These are phyloP conservation scores for Dimargaris verticillata DNA, from an alignment of 192 early-diverging fungal species.

Conservation along the genomic window DNA sequence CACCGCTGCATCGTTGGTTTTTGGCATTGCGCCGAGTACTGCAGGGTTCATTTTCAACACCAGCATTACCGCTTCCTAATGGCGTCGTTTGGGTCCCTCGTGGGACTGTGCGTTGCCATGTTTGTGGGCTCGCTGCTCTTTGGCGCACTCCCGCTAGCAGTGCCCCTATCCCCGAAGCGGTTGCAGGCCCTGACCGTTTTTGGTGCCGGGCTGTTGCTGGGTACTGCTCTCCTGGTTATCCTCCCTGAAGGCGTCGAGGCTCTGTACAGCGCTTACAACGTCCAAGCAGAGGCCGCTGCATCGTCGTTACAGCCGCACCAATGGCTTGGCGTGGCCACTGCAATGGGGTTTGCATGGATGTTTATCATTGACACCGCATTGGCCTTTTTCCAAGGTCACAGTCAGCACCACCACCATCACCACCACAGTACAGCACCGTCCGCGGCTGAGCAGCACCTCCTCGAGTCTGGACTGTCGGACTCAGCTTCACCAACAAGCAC, in stretches of 20 bases:
- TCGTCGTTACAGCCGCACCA: constrained; percentile 21
- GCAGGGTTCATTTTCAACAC: too few relatives aligned
- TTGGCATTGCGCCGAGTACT: too few relatives aligned
- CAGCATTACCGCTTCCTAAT: not conserved
- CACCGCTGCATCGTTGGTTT: too few relatives aligned
- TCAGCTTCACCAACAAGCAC: constrained; percentile 8
- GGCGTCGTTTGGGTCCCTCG: not conserved
- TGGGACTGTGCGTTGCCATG: constrained; percentile 6
- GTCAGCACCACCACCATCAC: constrained; percentile 28
- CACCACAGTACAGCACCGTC: constrained; percentile 14
- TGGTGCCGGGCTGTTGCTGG: constrained; percentile 81
- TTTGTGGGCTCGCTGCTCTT: constrained; percentile 2
- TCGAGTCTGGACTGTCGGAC: constrained; percentile 4
- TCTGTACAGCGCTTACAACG: constrained; percentile 29
- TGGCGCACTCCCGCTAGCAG: not conserved
- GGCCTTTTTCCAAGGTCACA: not conserved
- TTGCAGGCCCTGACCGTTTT: constrained; percentile 26
- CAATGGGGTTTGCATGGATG: constrained; percentile 71
- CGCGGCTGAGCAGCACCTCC: not conserved
- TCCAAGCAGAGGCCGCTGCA: not conserved
- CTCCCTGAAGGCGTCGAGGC: constrained; percentile 92
- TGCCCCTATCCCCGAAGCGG: constrained; percentile 1
- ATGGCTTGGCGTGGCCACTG: constrained; percentile 53
- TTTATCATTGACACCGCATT: constrained; percentile 43
- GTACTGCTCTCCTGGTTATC: constrained; percentile 82